Evolutionary conservation across 2,329 filamentous ascomycete species (phyloP), one percentile per base, ranked within the genome.

Genomic region (Fusarium chlamydosporum): DNA sequence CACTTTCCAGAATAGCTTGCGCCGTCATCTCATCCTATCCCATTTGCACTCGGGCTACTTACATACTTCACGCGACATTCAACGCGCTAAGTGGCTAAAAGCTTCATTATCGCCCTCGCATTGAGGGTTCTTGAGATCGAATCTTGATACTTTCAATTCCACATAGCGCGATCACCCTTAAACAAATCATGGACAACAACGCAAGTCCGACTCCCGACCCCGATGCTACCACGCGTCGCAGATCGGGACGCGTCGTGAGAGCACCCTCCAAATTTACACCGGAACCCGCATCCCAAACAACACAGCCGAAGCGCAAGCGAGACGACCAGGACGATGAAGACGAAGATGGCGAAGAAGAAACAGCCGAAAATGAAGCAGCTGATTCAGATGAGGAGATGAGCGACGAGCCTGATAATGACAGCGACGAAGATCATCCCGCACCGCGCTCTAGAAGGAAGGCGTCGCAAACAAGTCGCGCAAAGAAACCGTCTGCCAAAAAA

Each of bases 161-260:
- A 57, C 42, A 50, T 58, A 69, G 57, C 65, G 64, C 72, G 73
- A 69, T 56, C 56, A 37, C 56, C 69, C 31, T 43, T 62, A 58
- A 56, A 67, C 63, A 85, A 76, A 84, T 77, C 70, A 83, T 84
- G 80, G 85, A 88, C 72, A 85, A 83, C 75, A 86, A 85, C 80
- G 82, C 84, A 77, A 84, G 82, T 74, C 80, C 82, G 69, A 85
- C 85, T 50, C 83, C 85, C 65, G 83, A 85, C 56, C 80, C 82
- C 65, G 82, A 84, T 65, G 79, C 81, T 62, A 82, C 83, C 75
- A 82, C 84, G 79, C 85, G 86, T 83, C 89, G 90, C 78, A 87
- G 88, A 70, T 92, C 89, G 37, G 88, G 88, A 87, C 88, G 88
- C 87, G 88, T 89, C 81, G 84, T 88, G 66, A 86, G 82, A 75